Evolutionary conservation across 2,329 filamentous ascomycete species (phyloP), one percentile per base, ranked within the genome.

Genomic region (Daldinia sp.): DNA sequence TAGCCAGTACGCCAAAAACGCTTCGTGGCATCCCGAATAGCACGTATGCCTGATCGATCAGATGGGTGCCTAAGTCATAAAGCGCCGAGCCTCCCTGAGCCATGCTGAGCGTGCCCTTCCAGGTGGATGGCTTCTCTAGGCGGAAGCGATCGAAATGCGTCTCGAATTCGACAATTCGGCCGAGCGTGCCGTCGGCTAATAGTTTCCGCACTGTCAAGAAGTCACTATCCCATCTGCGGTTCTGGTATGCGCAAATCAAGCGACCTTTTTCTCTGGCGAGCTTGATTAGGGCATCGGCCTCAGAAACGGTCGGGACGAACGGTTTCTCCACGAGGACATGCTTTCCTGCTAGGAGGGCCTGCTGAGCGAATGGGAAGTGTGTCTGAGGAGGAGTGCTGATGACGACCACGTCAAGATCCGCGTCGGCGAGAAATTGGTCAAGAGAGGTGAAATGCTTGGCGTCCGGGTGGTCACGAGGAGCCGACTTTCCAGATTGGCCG

Each of bases 251-350:
- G 70, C 88, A 89, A 67, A 92, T 79, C 50, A 90, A 77, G 62
- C 83, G 83, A 41, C 82, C 79, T 53, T 84, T 78, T 65, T 85
- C 78, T 69, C 83, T 79, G 9, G 90, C 87, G 56, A 90, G 80
- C 9, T 79, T 78, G 50, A 87, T 85, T 6, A 95, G 86, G 72
- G 87, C 81, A 37, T 88, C 84, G 10, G 92, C 92, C 80, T 94
- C 89, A 65, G 87, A 83, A 1, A 87, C 83, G 1, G 89, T 92
- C 20, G 92, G 90, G 12, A 93, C 91, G 78, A 95, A 95, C 2
- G 93, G 93, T 83, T 95, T 95, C 82, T 95, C 93, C 55, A 92
- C 90, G 59, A 95, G 83, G 28, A 94, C 90, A 78, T 95, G 90
- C 82, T 94, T 94, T 73, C 90, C 90, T 9, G 86, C 83, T 76